These are phyloP conservation scores for Rhodotorula sp. DNA, from an alignment of 1,284 basidiomycete genomes.

Conservation along the genomic window DNA sequence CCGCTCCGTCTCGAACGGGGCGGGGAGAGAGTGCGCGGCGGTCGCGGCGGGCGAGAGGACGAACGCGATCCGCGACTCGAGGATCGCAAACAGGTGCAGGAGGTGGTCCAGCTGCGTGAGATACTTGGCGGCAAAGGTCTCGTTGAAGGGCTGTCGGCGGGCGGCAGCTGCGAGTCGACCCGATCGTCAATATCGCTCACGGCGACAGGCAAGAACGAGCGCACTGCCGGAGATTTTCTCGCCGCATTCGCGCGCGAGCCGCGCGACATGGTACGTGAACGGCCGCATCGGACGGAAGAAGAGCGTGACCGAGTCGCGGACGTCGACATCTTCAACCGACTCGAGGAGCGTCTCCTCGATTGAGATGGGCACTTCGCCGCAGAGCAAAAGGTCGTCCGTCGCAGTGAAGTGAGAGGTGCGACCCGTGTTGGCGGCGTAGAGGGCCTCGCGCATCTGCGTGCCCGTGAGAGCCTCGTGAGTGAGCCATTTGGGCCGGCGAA, in stretches of 20 bases:
- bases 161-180: constrained; percentile 21
- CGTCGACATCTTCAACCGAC: constrained; percentile 38
- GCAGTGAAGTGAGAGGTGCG: constrained; percentile 38
- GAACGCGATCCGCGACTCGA: constrained; percentile 31
- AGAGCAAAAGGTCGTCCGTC: constrained; percentile 35
- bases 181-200: too few species aligned
- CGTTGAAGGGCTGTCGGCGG: constrained; percentile 35
- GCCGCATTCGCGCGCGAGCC: constrained; percentile 36
- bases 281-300: constrained; percentile 39
- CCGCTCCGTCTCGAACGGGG: constrained; percentile 32
- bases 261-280: constrained; percentile 35
- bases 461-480: too few species aligned
- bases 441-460: constrained; percentile 38
- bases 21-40: constrained; percentile 31
- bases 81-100: constrained; percentile 30
- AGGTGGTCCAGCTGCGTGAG: constrained; percentile 39
- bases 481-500: background rate
- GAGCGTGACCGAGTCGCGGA: constrained; percentile 37
- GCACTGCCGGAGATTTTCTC: constrained; percentile 38
- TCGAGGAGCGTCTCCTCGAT: constrained; percentile 37
- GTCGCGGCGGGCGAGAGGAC: constrained; percentile 37
- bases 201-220: background rate
- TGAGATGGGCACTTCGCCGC: constrained; percentile 26
- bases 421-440: constrained; percentile 35
- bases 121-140: constrained; percentile 29